These are phyloP conservation scores for Malus orientalis DNA, from an alignment of 306 rosid species.

Conservation along the genomic window DNA sequence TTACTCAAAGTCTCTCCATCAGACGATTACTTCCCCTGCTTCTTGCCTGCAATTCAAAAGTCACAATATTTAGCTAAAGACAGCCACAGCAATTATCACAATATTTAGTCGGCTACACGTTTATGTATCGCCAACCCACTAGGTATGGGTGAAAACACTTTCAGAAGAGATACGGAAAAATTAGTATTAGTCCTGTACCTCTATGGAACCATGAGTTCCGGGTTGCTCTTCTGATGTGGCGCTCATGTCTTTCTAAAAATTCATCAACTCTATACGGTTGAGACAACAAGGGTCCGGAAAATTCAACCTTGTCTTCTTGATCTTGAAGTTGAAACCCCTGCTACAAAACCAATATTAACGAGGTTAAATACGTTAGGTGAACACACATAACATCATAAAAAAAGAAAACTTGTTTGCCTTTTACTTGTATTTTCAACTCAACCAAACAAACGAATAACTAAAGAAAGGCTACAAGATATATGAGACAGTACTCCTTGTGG, in stretches of 20 bases:
- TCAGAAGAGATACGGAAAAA: background rate
- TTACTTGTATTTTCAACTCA: background rate
- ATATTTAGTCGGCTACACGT: background rate
- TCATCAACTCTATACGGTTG: conserved; percentile 85
- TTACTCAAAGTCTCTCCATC: conserved; percentile 8
- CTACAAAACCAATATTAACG: conserved; percentile 11
- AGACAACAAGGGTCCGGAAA: conserved; percentile 86
- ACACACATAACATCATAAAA: background rate
- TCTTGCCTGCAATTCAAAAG: conserved; percentile 47
- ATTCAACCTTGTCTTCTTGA: conserved; percentile 78
- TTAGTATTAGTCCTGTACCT: conserved; percentile 36
- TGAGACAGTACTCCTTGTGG: background rate
- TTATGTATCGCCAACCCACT: background rate
- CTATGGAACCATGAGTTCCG: conserved; percentile 87
- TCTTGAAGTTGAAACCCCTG: conserved; percentile 74
- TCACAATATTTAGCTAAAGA: conserved; percentile 8
- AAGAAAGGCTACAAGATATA: background rate
- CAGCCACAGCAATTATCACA: background rate
- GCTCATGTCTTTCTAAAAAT: conserved; percentile 84
- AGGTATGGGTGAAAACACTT: background rate
- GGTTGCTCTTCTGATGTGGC: conserved; percentile 63
- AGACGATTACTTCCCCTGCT: conserved; percentile 33
- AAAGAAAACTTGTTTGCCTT: background rate
- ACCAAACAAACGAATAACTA: background rate
- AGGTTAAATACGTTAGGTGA: background rate